Evolutionary conservation across 2,329 filamentous ascomycete genomes (phyloP).

Genomic region (Leptographium galeiforme): DNA sequence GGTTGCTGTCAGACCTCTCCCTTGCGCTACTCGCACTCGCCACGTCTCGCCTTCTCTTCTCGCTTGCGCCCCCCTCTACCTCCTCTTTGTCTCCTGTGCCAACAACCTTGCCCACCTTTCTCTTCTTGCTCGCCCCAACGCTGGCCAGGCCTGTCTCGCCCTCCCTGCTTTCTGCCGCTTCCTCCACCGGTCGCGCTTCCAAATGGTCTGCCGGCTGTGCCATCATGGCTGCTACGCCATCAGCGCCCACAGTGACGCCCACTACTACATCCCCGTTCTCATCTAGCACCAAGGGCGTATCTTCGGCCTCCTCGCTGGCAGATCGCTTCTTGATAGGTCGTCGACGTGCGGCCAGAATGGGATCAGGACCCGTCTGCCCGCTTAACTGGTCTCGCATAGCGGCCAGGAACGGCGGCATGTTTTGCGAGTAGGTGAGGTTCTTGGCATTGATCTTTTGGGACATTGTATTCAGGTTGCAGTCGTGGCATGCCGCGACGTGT

Average conservation of each 20-base stretch:
- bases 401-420: slow-evolving; percentile 47
- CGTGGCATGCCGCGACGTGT: too few species aligned
- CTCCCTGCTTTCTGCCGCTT: slow-evolving; percentile 1
- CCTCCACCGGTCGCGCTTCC: slow-evolving; percentile 4
- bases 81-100: slow-evolving; percentile 22
- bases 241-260: slow-evolving; percentile 21
- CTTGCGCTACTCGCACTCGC: slow-evolving; percentile 8
- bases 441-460: slow-evolving; percentile 50
- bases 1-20: slow-evolving; percentile 10
- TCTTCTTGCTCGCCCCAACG: slow-evolving; percentile 36
- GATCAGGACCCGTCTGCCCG: slow-evolving; percentile 36
- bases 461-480: neutral
- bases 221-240: slow-evolving; percentile 26
- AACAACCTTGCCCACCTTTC: slow-evolving; percentile 39
- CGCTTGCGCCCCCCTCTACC: slow-evolving; percentile 15
- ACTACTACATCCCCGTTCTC: slow-evolving; percentile 53
- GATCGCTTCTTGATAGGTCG: slow-evolving; percentile 40
- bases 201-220: neutral
- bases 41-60: slow-evolving; percentile 17
- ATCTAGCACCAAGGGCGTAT: slow-evolving; percentile 62
- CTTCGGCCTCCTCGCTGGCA: slow-evolving; percentile 59
- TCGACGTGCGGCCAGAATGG: slow-evolving; percentile 34
- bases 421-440: slow-evolving; percentile 51
- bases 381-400: slow-evolving; percentile 39
- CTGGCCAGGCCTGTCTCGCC: slow-evolving; percentile 17